Base-by-base conservation (phyloP, 371 early-diverging fungal genomes). In the Gilbertella persicaria region DNA sequence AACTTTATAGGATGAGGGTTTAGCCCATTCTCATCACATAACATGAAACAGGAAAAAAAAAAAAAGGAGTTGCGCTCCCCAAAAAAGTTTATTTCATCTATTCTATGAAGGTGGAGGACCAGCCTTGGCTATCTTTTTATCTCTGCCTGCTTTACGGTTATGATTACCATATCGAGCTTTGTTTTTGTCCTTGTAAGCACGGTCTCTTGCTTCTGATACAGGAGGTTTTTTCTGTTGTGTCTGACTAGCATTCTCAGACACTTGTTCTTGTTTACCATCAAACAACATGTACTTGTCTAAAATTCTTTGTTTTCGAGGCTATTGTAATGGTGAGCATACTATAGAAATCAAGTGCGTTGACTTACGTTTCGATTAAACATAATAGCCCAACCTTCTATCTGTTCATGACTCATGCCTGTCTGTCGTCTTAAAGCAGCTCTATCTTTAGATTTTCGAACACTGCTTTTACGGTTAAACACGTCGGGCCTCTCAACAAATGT, bases 301-400 rank as follows among this genome's bases (percentile, higher is more conserved):
- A 14, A 87, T 69, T 28, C 61, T 63, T 26, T 87, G 75, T 56
- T 82, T 85, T 35, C 83, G 71, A 10, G 92, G 90, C 88, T 89
- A 64, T 45, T 24, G 28, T 24, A 42, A 10, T 3, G 12, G 28
- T 16, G 12, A 42, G 19, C 10, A 26, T 36, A n/a, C 52, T 26
- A 14, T 20, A 17, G 24, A 40, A 14, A 16, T 23, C 13, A 38
- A 45, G 12, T 47, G 13, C 25, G 2, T 17, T 24, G 20, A 82
- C 86, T 78, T 79, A 90, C 93, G 62, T 93, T 90, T 48, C 92
- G 77, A 24, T 72, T 69, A 56, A 92, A 82, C 94, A 95, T 94
- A 21, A 80, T 84, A 24, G 75, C 84, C 96, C 96, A 96, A 19
- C 96, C 96, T 62, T 95, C 96, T 5, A 96, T 67, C 67, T 95